Evolutionary conservation across 345 rosid species (phyloP).

Genomic region (Rhizophora apiculata): DNA sequence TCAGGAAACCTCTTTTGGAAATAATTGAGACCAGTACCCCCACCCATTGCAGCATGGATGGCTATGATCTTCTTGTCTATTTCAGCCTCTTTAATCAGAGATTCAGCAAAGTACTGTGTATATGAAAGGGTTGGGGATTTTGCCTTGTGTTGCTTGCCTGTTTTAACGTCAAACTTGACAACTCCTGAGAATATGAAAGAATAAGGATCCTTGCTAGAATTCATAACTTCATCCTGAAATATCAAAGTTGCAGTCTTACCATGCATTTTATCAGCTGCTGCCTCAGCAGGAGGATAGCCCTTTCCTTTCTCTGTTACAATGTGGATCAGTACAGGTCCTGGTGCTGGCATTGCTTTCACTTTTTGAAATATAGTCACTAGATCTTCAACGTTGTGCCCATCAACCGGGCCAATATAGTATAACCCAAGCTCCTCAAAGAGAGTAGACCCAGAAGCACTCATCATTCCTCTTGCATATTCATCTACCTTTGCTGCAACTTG

Average conservation of each 20-base stretch:
- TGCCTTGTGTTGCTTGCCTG: slow-evolving; percentile 58
- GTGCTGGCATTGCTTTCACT: slow-evolving; percentile 66
- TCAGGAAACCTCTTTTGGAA: slow-evolving; percentile 65
- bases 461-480: slow-evolving; percentile 64
- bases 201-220: slow-evolving; percentile 13
- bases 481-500: slow-evolving; percentile 71
- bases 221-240: not conserved
- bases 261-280: slow-evolving; percentile 71
- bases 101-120: slow-evolving; percentile 64
- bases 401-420: slow-evolving; percentile 65
- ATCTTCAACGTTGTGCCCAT: slow-evolving; percentile 65
- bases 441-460: slow-evolving; percentile 59
- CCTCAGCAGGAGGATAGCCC: slow-evolving; percentile 77
- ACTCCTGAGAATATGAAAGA: slow-evolving; percentile 47
- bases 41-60: slow-evolving; percentile 86
- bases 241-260: slow-evolving; percentile 35
- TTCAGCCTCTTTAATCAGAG: slow-evolving; percentile 64
- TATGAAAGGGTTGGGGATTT: slow-evolving; percentile 55
- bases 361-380: slow-evolving; percentile 52
- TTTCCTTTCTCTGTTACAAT: slow-evolving; percentile 72
- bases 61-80: slow-evolving; percentile 55
- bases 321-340: slow-evolving; percentile 73
- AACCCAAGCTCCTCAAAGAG: slow-evolving; percentile 63
- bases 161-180: slow-evolving; percentile 51
- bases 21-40: slow-evolving; percentile 73